Percentiles rank a stretch among this genome's conserved stretches.
Conservation (phyloP, 805 yeast genomes). For the Nadsonia fulvescens region DNA sequence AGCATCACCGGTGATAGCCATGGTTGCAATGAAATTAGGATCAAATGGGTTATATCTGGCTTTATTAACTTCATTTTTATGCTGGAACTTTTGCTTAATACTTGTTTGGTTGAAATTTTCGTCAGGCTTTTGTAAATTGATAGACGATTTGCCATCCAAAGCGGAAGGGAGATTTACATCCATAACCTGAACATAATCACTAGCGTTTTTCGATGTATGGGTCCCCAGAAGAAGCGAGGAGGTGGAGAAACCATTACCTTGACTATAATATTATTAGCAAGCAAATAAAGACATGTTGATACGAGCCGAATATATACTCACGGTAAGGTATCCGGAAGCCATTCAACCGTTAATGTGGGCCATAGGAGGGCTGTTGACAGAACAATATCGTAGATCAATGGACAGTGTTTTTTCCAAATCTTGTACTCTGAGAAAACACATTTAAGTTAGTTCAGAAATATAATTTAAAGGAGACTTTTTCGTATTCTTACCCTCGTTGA, state of each 20-base stretch:
- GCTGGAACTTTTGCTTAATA: slow-evolving; percentile 33
- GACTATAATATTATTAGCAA: slow-evolving; percentile 6
- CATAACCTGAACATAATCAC: slow-evolving; percentile 28
- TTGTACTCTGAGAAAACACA: too few species aligned
- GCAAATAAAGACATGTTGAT: slow-evolving; percentile 1
- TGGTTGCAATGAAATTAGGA: slow-evolving; percentile 32
- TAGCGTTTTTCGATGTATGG: slow-evolving; percentile 36
- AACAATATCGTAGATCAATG: slow-evolving; percentile 34
- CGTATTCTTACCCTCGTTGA: too few species aligned
- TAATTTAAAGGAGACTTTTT: too few species aligned
- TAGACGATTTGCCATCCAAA: slow-evolving; percentile 1
- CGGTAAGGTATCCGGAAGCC: slow-evolving; percentile 36
- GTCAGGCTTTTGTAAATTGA: slow-evolving; percentile 1
- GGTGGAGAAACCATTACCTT: slow-evolving; percentile 17
- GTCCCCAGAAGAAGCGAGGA: slow-evolving; percentile 45
- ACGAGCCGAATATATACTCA: slow-evolving; percentile 12
- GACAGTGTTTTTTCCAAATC: slow-evolving; percentile 46
- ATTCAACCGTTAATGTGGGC: slow-evolving; percentile 46
- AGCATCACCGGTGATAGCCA: slow-evolving; percentile 25
- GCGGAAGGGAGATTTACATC: slow-evolving; percentile 19
- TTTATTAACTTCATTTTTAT: slow-evolving; percentile 49
- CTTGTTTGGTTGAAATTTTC: slow-evolving; percentile 16
- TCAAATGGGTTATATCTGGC: slow-evolving; percentile 34
- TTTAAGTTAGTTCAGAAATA: too few species aligned
- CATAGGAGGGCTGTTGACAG: slow-evolving; percentile 37